A percentile compares a stretch with the other conserved stretches of the same genome.
phyloP scores from a whole-genome alignment of 306 rosid species.

The Quillaja saponaria region DNA sequence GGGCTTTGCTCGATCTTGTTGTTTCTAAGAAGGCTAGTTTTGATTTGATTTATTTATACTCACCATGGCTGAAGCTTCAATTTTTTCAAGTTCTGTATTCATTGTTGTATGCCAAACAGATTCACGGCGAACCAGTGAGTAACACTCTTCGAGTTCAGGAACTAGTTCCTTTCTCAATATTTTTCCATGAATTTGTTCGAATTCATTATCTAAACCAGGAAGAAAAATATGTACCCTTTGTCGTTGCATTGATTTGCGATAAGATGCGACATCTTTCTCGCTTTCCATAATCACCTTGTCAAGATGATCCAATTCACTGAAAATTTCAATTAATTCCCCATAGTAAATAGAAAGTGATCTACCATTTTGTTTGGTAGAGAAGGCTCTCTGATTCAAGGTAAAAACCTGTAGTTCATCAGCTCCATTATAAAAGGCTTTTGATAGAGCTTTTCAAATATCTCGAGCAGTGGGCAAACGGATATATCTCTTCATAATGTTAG shows the following conservation, averaged over 20 bases:
- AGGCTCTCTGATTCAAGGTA: constrained; percentile 1
- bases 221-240: constrained; percentile 17
- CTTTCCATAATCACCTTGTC: constrained; percentile 12
- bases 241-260: not conserved
- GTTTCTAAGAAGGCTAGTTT: not conserved
- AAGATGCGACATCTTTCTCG: not conserved
- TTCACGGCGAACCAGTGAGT: not conserved
- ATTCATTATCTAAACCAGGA: not conserved
- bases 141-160: constrained; percentile 1
- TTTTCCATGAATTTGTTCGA: not conserved
- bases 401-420: constrained; percentile 16
- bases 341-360: not conserved
- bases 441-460: constrained; percentile 8
- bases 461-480: not conserved
- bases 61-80: not conserved
- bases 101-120: not conserved
- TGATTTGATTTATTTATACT: constrained; percentile 1
- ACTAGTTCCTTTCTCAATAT: constrained; percentile 1
- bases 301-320: constrained; percentile 3
- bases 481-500: constrained; percentile 1
- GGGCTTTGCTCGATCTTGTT: not conserved
- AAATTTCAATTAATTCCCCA: constrained; percentile 4
- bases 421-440: constrained; percentile 17
- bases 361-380: constrained; percentile 12
- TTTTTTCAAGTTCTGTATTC: not conserved